phyloP scores from a whole-genome alignment of 352 stramenopile species.

The Aphanomyces astaci region DNA sequence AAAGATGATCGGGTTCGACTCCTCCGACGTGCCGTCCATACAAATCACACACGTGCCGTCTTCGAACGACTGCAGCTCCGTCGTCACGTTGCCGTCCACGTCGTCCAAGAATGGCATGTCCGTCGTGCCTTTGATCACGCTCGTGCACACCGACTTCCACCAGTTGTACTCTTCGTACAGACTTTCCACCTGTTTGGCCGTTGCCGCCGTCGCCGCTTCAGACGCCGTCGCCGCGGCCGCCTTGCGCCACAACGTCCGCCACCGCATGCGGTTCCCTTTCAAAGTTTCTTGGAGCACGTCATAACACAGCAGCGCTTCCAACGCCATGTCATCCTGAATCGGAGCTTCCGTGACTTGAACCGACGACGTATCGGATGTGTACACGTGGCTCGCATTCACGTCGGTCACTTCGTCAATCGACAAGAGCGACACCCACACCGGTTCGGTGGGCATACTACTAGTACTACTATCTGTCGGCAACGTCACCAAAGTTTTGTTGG shows the following conservation, averaged over 20 bases:
- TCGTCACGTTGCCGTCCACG: background rate
- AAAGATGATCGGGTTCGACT: constrained; percentile 85
- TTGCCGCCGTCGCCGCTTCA: constrained; percentile 7
- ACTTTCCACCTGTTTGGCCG: constrained; percentile 29
- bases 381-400: constrained; percentile 12
- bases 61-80: constrained; percentile 44
- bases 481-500: constrained; percentile 45
- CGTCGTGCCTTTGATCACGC: constrained; percentile 53
- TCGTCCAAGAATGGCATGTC: constrained; percentile 34
- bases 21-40: constrained; percentile 80
- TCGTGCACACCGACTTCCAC: constrained; percentile 71
- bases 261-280: constrained; percentile 53
- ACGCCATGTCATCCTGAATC: constrained; percentile 53
- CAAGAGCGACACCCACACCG: constrained; percentile 51
- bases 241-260: constrained; percentile 46
- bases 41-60: constrained; percentile 85
- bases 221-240: constrained; percentile 30
- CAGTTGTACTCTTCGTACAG: constrained; percentile 68
- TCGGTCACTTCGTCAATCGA: constrained; percentile 2
- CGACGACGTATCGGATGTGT: constrained; percentile 8
- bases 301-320: constrained; percentile 63
- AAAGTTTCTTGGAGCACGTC: constrained; percentile 71
- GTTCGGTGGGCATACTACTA: constrained; percentile 21
- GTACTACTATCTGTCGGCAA: constrained; percentile 29
- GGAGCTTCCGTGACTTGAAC: background rate